Evolutionary conservation across 345 rosid species (phyloP).

Genomic region (Litchi chinensis): DNA sequence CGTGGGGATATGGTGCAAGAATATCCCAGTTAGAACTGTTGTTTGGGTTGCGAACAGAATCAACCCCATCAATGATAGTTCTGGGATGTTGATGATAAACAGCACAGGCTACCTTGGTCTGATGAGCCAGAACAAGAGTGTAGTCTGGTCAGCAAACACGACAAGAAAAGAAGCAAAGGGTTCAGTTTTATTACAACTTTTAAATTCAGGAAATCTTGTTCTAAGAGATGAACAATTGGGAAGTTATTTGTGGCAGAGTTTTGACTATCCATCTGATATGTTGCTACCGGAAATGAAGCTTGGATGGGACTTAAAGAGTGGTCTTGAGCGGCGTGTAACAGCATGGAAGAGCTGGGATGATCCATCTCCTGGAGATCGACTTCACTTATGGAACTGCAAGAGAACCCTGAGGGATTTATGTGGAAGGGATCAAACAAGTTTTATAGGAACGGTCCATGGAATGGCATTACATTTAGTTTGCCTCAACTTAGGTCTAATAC

Average conservation of each 20-base stretch:
- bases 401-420: slow-evolving; percentile 42
- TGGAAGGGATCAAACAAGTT: slow-evolving; percentile 12
- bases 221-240: slow-evolving; percentile 7
- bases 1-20: slow-evolving; percentile 59
- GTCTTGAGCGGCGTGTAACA: slow-evolving; percentile 28
- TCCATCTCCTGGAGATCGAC: slow-evolving; percentile 47
- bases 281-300: slow-evolving; percentile 47
- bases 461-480: slow-evolving; percentile 39
- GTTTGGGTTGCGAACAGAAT: slow-evolving; percentile 65
- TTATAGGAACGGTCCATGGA: slow-evolving; percentile 50
- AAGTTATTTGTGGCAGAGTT: slow-evolving; percentile 46
- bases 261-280: slow-evolving; percentile 52
- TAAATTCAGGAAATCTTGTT: slow-evolving; percentile 29
- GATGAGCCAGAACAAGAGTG: not conserved
- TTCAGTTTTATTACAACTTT: slow-evolving; percentile 19
- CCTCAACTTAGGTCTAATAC: slow-evolving; percentile 26
- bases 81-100: slow-evolving; percentile 28
- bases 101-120: slow-evolving; percentile 23
- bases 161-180: not conserved
- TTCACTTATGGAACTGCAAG: too few relatives aligned
- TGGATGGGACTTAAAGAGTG: slow-evolving; percentile 38
- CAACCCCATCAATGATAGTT: slow-evolving; percentile 38
- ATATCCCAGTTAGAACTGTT: slow-evolving; percentile 32
- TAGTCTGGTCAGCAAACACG: slow-evolving; percentile 27
- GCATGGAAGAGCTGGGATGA: slow-evolving; percentile 45